A percentile compares a stretch with the other conserved stretches of the same genome.
Evolutionary conservation across 257 asterid genomes (phyloP).

Genomic region (Capsicum rhomboideum): DNA sequence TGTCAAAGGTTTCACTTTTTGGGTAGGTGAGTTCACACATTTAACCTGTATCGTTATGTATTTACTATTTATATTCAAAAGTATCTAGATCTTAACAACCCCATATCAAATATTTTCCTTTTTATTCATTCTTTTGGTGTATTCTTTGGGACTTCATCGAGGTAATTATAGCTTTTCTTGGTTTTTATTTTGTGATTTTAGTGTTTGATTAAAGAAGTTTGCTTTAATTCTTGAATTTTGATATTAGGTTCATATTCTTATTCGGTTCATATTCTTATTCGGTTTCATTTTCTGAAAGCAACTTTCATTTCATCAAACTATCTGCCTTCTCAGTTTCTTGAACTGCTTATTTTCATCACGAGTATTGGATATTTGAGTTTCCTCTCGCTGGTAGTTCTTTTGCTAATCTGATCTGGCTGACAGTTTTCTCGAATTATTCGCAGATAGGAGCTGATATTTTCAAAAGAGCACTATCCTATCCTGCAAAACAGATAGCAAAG

Average conservation of each 20-base stretch:
- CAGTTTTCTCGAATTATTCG: not conserved
- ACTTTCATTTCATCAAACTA: not conserved
- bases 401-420: not conserved
- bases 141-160: not conserved
- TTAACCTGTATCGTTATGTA: not conserved
- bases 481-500: conserved; percentile 71
- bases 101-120: not conserved
- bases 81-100: not conserved
- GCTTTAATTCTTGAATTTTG: not conserved
- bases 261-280: conserved; percentile 17
- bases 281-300: not conserved
- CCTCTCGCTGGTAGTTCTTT: not conserved
- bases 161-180: conserved; percentile 7
- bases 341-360: not conserved
- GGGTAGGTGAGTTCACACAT: not conserved
- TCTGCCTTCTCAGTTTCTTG: not conserved
- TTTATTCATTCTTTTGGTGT: not conserved
- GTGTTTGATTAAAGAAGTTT: not conserved
- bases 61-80: not conserved
- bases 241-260: no score
- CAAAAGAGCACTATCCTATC: conserved; percentile 67
- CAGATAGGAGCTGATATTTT: conserved; percentile 89
- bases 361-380: not conserved
- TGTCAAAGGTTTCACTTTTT: no score
- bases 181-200: not conserved